Evolutionary conservation across 805 yeast species (phyloP).

Genomic region (Wickerhamiella sorbophila): DNA sequence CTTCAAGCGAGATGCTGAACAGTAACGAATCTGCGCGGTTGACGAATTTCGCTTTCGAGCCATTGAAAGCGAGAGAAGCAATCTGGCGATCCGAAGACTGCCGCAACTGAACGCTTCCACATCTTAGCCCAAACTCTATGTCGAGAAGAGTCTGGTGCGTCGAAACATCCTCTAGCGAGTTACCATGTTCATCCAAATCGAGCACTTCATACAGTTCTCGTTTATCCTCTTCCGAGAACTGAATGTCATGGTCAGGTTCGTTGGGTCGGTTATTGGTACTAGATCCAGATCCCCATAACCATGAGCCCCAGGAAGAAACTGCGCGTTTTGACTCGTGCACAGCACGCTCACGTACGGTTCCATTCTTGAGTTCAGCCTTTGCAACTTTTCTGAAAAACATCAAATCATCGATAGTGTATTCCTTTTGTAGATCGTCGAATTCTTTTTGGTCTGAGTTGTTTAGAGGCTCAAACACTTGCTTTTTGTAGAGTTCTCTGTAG

Average conservation of each 20-base stretch:
- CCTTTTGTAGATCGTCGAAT: constrained; percentile 42
- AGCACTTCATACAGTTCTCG: constrained; percentile 86
- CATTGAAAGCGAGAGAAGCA: constrained; percentile 71
- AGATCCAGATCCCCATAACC: constrained; percentile 14
- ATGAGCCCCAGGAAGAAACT: constrained; percentile 16
- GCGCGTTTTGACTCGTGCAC: constrained; percentile 10
- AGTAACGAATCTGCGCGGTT: constrained; percentile 71
- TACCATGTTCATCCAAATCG: constrained; percentile 56
- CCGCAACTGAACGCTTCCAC: constrained; percentile 61
- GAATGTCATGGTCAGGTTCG: constrained; percentile 18
- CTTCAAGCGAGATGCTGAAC: constrained; percentile 59
- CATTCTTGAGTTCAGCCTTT: constrained; percentile 47
- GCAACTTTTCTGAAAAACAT: constrained; percentile 76
- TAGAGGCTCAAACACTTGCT: constrained; percentile 30
- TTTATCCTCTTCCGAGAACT: constrained; percentile 72
- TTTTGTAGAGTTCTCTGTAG: constrained; percentile 57
- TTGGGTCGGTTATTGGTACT: neutral
- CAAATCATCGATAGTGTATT: constrained; percentile 60
- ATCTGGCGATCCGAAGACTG: constrained; percentile 30
- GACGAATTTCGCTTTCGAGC: constrained; percentile 55
- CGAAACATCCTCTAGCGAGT: constrained; percentile 22
- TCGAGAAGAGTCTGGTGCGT: constrained; percentile 38
- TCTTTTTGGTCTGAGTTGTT: constrained; percentile 24
- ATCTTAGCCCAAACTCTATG: constrained; percentile 49
- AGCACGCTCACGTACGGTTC: constrained; percentile 25